phyloP scores from a whole-genome alignment of 2,329 filamentous ascomycete genomes.

The Alternaria solani region DNA sequence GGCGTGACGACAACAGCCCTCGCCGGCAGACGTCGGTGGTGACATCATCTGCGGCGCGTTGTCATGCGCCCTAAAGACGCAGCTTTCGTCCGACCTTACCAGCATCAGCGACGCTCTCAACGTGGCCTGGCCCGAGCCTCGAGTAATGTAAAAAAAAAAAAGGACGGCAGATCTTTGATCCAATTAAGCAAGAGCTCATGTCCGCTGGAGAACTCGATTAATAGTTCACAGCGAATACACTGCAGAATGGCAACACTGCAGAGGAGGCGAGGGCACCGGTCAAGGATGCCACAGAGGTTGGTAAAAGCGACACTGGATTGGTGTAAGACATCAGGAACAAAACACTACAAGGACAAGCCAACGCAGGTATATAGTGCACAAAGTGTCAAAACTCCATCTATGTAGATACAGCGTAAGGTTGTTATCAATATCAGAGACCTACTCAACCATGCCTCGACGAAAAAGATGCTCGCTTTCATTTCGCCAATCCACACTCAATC shows the following conservation, averaged over 20 bases:
- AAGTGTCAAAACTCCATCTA: constrained; percentile 18
- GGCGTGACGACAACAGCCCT: constrained; percentile 1
- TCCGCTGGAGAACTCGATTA: neutral
- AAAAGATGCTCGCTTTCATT: neutral
- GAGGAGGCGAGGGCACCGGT: constrained; percentile 20
- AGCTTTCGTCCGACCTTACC: constrained; percentile 25
- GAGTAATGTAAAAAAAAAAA: neutral
- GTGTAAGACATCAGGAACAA: too few species aligned
- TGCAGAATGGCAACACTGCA: constrained; percentile 19
- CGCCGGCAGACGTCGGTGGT: constrained; percentile 22
- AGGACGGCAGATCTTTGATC: too few species aligned
- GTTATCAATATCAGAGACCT: neutral
- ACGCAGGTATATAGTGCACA: constrained; percentile 28
- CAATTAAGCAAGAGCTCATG: too few species aligned
- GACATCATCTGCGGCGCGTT: constrained; percentile 20
- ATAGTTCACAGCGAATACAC: constrained; percentile 13
- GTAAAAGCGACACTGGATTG: too few species aligned
- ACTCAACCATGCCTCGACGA: neutral
- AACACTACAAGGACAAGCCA: constrained; percentile 11
- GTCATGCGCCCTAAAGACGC: constrained; percentile 25
- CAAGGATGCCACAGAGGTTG: too few species aligned
- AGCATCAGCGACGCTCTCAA: constrained; percentile 20
- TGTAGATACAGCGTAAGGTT: constrained; percentile 24
- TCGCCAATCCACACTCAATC: neutral
- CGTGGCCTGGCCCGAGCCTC: constrained; percentile 24